Conservation (phyloP, 78 protist genomes). For the Chrysochromulina parva region DNA sequence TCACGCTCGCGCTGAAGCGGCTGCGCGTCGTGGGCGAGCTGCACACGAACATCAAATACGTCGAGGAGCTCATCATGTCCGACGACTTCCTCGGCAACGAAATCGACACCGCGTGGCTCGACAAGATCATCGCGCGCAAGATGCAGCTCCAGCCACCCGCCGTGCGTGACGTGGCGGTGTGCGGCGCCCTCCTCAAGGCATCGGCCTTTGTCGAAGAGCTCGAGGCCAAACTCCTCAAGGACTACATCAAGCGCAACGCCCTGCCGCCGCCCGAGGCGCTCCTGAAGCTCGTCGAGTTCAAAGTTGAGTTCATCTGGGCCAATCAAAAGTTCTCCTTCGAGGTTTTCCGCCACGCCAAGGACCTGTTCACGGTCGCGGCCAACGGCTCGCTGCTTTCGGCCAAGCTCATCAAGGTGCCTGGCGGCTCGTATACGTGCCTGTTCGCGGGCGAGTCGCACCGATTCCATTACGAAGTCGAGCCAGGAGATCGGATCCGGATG, state of each 20-base stretch:
- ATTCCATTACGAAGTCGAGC: constrained; percentile 68
- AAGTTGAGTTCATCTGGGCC: constrained; percentile 65
- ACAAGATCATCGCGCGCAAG: constrained; percentile 18
- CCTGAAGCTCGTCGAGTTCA: not conserved
- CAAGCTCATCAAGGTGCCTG: constrained; percentile 49
- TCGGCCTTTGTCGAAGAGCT: too few species aligned
- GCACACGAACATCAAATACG: not conserved
- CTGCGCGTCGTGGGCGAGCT: constrained; percentile 89
- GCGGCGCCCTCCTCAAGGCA: not conserved
- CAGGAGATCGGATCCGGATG: constrained; percentile 66
- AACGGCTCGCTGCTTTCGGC: not conserved
- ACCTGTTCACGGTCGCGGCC: constrained; percentile 46
- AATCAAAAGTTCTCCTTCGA: constrained; percentile 44
- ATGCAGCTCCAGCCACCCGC: not conserved
- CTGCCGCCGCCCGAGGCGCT: not conserved
- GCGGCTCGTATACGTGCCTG: constrained; percentile 74
- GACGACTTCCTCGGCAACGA: not conserved
- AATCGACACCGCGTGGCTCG: constrained; percentile 77
- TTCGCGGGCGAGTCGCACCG: constrained; percentile 67
- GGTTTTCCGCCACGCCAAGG: constrained; percentile 37
- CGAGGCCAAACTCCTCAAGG: too few species aligned
- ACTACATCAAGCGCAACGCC: not conserved
- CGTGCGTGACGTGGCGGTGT: not conserved
- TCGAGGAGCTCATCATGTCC: not conserved
- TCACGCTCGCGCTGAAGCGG: constrained; percentile 79